phyloP scores from a whole-genome alignment of 495 filamentous ascomycete species.

The Pyrenopolyporus hunteri region DNA sequence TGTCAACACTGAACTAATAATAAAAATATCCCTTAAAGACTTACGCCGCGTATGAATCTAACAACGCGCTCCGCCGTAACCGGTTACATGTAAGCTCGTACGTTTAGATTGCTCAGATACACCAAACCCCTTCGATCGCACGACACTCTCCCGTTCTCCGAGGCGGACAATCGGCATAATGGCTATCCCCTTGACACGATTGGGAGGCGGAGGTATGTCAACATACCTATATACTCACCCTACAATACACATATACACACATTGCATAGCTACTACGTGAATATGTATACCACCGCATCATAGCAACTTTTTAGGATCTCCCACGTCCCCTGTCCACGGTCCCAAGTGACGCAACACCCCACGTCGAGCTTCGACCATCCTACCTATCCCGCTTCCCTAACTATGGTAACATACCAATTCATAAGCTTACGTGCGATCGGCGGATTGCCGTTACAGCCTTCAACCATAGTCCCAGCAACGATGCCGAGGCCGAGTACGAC shows the following conservation, averaged over 20 bases:
- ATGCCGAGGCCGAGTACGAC: conserved; percentile 88
- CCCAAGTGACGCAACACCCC: conserved; percentile 18
- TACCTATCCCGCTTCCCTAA: neutral
- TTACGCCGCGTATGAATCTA: no score
- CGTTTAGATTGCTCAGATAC: neutral
- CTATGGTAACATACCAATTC: neutral
- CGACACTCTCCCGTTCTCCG: neutral
- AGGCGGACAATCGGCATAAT: conserved; percentile 46
- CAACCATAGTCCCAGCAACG: conserved; percentile 70
- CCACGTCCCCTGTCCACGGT: conserved; percentile 9
- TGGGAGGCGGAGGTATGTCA: conserved; percentile 64
- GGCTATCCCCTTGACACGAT: conserved; percentile 68
- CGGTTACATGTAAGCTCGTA: conserved; percentile 17
- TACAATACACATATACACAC: neutral
- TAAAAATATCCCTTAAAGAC: no score
- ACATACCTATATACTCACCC: neutral
- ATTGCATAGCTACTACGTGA: conserved; percentile 16
- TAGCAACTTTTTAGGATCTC: neutral
- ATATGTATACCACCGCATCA: conserved; percentile 20
- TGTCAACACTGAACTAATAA: neutral
- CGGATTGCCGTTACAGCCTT: conserved; percentile 64
- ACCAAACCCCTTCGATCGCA: neutral
- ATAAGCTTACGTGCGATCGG: conserved; percentile 5
- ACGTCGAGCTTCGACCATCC: conserved; percentile 2
- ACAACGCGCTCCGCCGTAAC: conserved; percentile 5